Evolutionary conservation across 106 monocot species (phyloP), one percentile per base, ranked within the genome.

Genomic region (Platanthera zijinensis): DNA sequence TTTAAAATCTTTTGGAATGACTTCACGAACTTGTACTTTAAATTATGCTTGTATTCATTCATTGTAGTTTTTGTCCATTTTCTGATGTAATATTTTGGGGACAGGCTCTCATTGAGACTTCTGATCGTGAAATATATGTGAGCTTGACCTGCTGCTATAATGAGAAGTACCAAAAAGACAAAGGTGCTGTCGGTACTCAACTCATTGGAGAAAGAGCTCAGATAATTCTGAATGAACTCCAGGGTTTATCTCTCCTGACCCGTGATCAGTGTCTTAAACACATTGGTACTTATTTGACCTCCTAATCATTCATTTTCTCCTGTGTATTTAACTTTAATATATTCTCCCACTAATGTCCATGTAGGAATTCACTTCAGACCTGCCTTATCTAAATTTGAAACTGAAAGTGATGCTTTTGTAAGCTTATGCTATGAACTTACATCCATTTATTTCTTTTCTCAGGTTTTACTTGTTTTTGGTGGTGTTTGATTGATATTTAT

Each of bases 211-310:
- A 97, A 86, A 91, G 97, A 79, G 87, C 91, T 76, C 86, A 92
- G 71, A 99, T 94, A 75, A 94, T 99, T 86, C 83, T 99, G 51
- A 89, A 99, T 68, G 97, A 99, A 84, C 62, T 91, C 15, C 87
- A 78, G 67, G 78, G 79, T 57, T 76, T 91, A 54, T 89, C 90
- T 48, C 86, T 94, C 82, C 86, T 80, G 8, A 88, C 91, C 32
- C 84, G 82, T 46, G 15, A 10, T 46, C 76, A 99, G 54, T 99
- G 94, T 75, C 82, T 99, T 72, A 76, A 82, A 25, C 97, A 99
- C 84, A 80, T 99, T 76, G 97, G 97, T 99, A 91, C 12, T 50
- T 66, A 56, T 9, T 48, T 12, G 51, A 15, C 48, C 19, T 72
- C 51, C 28, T 50, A 32, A 63, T 32, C 49, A 7, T 78, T 54